A percentile compares a stretch with the other conserved stretches of the same genome.
These are phyloP conservation scores for Sclerotinia glacialis DNA, from an alignment of 2,329 filamentous ascomycete genomes.

Conservation along the genomic window DNA sequence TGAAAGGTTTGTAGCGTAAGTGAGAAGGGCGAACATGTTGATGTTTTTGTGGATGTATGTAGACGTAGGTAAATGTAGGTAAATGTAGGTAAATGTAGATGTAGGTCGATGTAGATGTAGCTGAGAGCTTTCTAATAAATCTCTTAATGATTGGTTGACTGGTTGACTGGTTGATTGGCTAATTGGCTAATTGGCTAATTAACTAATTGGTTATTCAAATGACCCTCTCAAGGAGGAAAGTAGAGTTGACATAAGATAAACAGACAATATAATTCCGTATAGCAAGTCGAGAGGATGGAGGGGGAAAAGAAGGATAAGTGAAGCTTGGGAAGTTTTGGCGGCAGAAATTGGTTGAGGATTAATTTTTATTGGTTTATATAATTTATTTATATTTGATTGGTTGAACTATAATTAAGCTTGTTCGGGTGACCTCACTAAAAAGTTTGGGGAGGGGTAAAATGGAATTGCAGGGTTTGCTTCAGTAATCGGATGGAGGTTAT, in stretches of 20 bases:
- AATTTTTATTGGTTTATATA: slow-evolving; percentile 10
- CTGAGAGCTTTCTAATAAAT: too few relatives aligned
- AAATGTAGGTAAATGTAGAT: too few relatives aligned
- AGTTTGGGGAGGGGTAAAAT: neutral
- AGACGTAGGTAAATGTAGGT: too few relatives aligned
- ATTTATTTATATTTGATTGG: neutral
- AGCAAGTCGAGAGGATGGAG: slow-evolving; percentile 21
- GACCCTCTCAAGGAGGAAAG: slow-evolving; percentile 37
- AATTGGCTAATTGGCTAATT: neutral
- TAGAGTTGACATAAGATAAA: slow-evolving; percentile 29
- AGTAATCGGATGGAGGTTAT: neutral
- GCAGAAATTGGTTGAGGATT: slow-evolving; percentile 18
- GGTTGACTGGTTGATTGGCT: slow-evolving; percentile 15
- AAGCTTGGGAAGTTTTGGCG: neutral
- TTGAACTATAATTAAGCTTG: neutral
- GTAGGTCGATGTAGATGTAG: too few relatives aligned
- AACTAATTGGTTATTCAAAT: slow-evolving; percentile 7
- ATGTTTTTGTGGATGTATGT: too few relatives aligned
- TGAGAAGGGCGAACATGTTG: slow-evolving; percentile 37
- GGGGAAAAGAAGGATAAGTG: neutral
- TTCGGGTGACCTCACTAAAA: slow-evolving; percentile 7
- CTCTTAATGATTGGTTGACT: slow-evolving; percentile 2
- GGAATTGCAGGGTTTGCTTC: neutral
- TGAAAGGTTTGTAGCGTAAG: slow-evolving; percentile 46
- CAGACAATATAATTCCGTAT: neutral